Evolutionary conservation across 129 eudicot genomes (phyloP), one percentile per base, ranked within the genome.

Genomic region (Heracleum sosnowskyi): DNA sequence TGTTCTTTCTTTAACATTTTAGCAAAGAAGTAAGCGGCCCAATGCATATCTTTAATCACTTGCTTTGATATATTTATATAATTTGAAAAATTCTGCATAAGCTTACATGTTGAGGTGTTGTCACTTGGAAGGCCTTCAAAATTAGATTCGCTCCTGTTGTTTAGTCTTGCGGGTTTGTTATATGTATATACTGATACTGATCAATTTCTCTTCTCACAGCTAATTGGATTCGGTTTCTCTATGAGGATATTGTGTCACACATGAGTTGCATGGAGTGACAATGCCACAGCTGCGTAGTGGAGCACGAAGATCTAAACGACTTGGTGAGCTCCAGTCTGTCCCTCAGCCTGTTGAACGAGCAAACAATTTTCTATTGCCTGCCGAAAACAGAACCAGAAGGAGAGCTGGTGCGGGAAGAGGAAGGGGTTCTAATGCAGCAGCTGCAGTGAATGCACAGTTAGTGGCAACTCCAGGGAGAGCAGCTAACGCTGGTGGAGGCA

Each of bases 201-300:
- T 51, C n/a, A 18, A 51, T 51, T 18, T 46, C 4, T 11, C 20
- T 5, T 51, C 10, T 51, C 60, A 18, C 60, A 51, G 60, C 60
- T 51, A 26, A 51, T 51, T 51, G 60, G 26, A 51, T 18, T 20
- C 60, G 24, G 20, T 18, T 16, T 47, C 55, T 47, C 22, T 47
- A 47, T 47, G 82, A 74, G 77, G 77, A 81, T 70, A 79, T 82
- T 80, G 87, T 81, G 84, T 79, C 71, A 88, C 85, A 84, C 78
- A 82, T 87, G 87, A 92, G 75, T 86, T 96, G 97, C 86, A 88
- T 96, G 99, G 97, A 83, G 90, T 81, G 90, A 96, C 79, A 91
- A 96, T 96, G 99, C 99, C 99, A 86, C 97, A 92, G 87, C 85
- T 96, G 91, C 92, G 93, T 82, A 96, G 97, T 87, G 97, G 97